A percentile compares a stretch with the other conserved stretches of the same genome.
Evolutionary conservation across 352 stramenopile species (phyloP).

Genomic region (Phytophthora macrochlamydospora): DNA sequence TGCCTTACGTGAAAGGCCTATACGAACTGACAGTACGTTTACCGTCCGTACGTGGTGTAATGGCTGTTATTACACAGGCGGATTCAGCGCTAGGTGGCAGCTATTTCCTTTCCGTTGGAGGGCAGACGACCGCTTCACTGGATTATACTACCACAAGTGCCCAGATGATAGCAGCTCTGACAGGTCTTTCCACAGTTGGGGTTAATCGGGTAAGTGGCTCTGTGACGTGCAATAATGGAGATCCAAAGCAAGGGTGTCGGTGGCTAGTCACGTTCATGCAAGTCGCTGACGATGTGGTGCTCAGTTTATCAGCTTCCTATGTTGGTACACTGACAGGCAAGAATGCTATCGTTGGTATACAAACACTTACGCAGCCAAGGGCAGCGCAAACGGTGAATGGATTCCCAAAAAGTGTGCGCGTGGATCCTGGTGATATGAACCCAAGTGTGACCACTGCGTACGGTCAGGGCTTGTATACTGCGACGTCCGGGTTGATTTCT

Average conservation of each 20-base stretch:
- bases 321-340: conserved; percentile 74
- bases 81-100: conserved; percentile 64
- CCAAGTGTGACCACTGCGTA: conserved; percentile 77
- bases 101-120: conserved; percentile 66
- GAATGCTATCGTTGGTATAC: conserved; percentile 47
- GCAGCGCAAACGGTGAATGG: conserved; percentile 48
- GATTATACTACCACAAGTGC: conserved; percentile 46
- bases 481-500: conserved; percentile 51
- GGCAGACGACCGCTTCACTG: conserved; percentile 57
- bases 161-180: conserved; percentile 62
- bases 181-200: conserved; percentile 66
- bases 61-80: conserved; percentile 58
- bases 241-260: conserved; percentile 61
- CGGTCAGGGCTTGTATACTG: conserved; percentile 61
- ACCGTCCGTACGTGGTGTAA: conserved; percentile 75
- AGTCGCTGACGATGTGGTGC: conserved; percentile 13
- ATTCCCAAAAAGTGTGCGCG: conserved; percentile 71
- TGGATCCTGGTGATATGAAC: conserved; percentile 61
- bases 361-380: conserved; percentile 37
- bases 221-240: conserved; percentile 39
- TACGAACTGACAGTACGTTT: conserved; percentile 90
- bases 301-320: conserved; percentile 52
- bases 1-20: conserved; percentile 87
- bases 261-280: conserved; percentile 74
- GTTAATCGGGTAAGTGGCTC: conserved; percentile 35